Evolutionary conservation across 2,329 filamentous ascomycete species (phyloP), one percentile per base, ranked within the genome.

Genomic region (Beauveria varroae): DNA sequence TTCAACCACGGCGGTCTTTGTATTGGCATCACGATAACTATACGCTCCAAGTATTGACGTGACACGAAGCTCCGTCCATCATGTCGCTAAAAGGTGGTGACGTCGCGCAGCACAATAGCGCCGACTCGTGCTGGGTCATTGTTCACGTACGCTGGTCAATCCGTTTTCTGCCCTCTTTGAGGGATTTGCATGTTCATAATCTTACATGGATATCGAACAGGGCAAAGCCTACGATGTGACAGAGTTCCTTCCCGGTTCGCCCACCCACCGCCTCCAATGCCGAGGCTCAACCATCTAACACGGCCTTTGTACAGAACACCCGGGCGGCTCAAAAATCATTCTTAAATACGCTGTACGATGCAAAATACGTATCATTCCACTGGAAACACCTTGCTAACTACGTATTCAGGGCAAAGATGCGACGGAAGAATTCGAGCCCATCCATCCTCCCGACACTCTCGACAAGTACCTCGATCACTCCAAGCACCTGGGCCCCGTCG

Each of bases 91-190:
- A 77, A 18, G 82, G 82, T 49, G 75, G 72, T 56, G 81, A 85
- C 58, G 77, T 85, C 62, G 80, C 81, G 24, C 77, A 91, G 78
- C 93, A 98, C 79, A 89, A 89, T 76, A 88, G 80, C 68, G 83
- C 84, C 68, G 86, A 96, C 68, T 93, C 90, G 56, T 96, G 92
- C 77, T 96, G 92, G 92, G 90, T 96, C 51, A 90, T 96, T 70
- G 84, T 96, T 63, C 90, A 96, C 75, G 90, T 85, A 74, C 57
- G 50, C 57, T n/a, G 14, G 43, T 22, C 37, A 30, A 34, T 41
- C 28, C 14, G 8, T 10, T 28, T 7, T 22, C 28, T 54, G n/a
- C 40, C 22, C 18, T 16, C 3, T 24, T 22, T 20, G 5, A 20
- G 28, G 20, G n/a, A n/a, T 10, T 30, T 14, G 6, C 22, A 16